Conservation (phyloP, 2,329 filamentous ascomycete genomes). For the Cercospora sp. region DNA sequence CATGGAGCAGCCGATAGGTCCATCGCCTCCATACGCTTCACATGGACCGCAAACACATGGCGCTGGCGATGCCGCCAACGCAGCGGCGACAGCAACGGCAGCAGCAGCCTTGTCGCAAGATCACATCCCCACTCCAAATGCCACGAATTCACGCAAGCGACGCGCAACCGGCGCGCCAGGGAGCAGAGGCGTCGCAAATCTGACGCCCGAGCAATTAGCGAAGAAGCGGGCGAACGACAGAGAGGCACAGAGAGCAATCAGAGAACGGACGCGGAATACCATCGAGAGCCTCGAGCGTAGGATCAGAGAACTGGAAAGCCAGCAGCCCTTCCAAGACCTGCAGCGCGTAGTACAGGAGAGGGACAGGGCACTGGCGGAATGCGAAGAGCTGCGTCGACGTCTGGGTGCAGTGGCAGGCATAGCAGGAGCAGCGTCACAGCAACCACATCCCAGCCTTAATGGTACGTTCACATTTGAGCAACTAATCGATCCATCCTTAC, state of each 20-base stretch:
- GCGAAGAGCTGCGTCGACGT: conserved; percentile 71
- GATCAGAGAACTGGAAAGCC: conserved; percentile 73
- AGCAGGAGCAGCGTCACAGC: conserved; percentile 25
- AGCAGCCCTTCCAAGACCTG: conserved; percentile 81
- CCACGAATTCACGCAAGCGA: conserved; percentile 36
- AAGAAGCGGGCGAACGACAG: conserved; percentile 90
- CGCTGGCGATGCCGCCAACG: conserved; percentile 40
- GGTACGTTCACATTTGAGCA: conserved; percentile 34
- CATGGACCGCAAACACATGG: neutral
- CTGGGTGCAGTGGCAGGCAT: conserved; percentile 45
- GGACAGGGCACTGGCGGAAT: conserved; percentile 74
- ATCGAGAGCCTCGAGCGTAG: conserved; percentile 72
- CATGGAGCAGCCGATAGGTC: conserved; percentile 8
- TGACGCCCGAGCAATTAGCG: conserved; percentile 83
- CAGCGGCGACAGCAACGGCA: conserved; percentile 45
- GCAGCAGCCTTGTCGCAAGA: conserved; percentile 24
- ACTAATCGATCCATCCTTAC: conserved; percentile 32
- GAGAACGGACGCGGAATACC: conserved; percentile 76
- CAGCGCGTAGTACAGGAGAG: conserved; percentile 68
- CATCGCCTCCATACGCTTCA: conserved; percentile 2
- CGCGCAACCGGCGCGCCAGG: conserved; percentile 40
- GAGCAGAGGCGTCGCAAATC: conserved; percentile 74
- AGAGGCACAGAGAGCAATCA: conserved; percentile 81
- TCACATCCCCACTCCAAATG: conserved; percentile 24
- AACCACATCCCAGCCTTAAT: conserved; percentile 30